These are phyloP conservation scores for Phytopythium sindhum DNA, from an alignment of 352 stramenopile genomes.

Conservation along the genomic window DNA sequence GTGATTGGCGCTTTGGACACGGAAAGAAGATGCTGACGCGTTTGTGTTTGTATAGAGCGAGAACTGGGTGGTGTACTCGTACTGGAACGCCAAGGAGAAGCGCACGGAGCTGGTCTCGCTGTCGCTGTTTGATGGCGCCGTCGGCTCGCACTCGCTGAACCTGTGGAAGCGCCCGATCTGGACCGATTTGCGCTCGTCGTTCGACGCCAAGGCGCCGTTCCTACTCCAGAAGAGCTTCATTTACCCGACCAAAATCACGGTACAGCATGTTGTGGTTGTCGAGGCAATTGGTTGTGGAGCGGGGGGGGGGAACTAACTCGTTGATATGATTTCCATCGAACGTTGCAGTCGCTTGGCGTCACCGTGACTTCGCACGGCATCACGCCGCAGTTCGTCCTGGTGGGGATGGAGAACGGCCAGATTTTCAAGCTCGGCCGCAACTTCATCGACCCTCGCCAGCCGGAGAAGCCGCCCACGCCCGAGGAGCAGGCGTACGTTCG, in stretches of 20 bases:
- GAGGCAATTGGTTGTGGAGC: too few species aligned
- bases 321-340: not conserved
- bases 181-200: conserved; percentile 89
- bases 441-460: conserved; percentile 93
- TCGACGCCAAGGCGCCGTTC: conserved; percentile 84
- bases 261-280: conserved; percentile 13
- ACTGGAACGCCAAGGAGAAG: conserved; percentile 92
- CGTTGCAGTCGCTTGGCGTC: conserved; percentile 76
- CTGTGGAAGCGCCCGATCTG: conserved; percentile 92
- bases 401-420: conserved; percentile 90
- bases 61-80: conserved; percentile 97
- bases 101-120: conserved; percentile 79
- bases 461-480: conserved; percentile 86
- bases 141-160: conserved; percentile 94
- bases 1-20: not conserved
- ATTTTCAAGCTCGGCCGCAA: conserved; percentile 92
- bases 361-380: conserved; percentile 94
- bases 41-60: conserved; percentile 61
- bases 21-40: not conserved
- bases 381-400: conserved; percentile 91
- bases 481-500: conserved; percentile 60
- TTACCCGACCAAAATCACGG: conserved; percentile 85
- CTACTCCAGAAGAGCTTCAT: conserved; percentile 96
- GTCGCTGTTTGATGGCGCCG: conserved; percentile 95
- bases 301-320: too few species aligned